Base-by-base conservation (phyloP, 208 protist genomes). In the Acanthamoeba castellanii region DNA sequence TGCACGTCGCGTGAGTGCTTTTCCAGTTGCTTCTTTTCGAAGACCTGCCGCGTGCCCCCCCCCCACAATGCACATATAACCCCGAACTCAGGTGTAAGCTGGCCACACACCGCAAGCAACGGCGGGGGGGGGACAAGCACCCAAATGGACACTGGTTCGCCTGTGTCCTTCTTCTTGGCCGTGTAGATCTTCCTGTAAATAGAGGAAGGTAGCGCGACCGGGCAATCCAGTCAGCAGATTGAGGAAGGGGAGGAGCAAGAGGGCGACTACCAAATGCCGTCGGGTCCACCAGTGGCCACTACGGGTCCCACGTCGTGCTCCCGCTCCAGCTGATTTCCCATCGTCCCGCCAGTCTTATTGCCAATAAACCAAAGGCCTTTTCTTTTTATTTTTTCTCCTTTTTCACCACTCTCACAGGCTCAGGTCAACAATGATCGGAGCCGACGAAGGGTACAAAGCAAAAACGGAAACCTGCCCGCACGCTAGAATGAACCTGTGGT, bases 121-220 rank as follows among this genome's bases (percentile, higher is more conserved):
- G 0, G 8, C 72, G 2, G 16, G 6, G 32, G 18, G 37, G 32
- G 16, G 37, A 0, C 20, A 52, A 7, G 22, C 30, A 82, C 52
- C 81, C 81, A 88, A 66, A 88, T 55, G n/a, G 81, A 88, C 42
- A 88, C 22, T n/a, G 42, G 50, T n/a, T 88, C 81, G 27, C 81
- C 45, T 11, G 50, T 88, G 5, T 64, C 52, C 45, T 88, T 88
- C n/a, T 88, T 88, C 81, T 88, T 88, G 20, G 81, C 81, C n/a
- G 50, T 64, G 34, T 66, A 88, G 37, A 88, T 88, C 34, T 88
- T 88, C 81, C 81, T 88, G 14, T 25, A 0, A 30, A 14, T 11
- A 20, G n/a, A 70, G 9, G 9, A 72, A 72, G 30, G 9, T n/a
- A 72, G 66, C 66, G 11, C 22, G 14, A 7, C 52, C 52, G 4